Evolutionary conservation across 2,329 filamentous ascomycete species (phyloP).

Genomic region (Alternaria rosae): DNA sequence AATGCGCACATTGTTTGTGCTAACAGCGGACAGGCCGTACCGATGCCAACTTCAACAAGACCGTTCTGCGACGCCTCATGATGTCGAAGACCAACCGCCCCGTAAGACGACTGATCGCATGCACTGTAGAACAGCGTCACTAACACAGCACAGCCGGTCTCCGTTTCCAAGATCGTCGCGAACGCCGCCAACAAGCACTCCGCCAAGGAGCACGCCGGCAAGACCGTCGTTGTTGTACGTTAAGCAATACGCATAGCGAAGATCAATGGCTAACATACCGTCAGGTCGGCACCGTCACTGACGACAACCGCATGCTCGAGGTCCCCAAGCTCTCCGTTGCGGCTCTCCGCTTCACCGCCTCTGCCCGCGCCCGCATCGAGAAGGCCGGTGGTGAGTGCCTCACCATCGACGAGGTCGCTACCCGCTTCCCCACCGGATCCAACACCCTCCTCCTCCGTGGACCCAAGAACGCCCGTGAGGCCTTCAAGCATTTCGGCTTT

Average conservation of each 20-base stretch:
- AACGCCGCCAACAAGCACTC: slow-evolving; percentile 61
- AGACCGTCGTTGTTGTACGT: slow-evolving; percentile 82
- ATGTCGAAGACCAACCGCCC: slow-evolving; percentile 97
- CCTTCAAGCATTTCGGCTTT: slow-evolving; percentile 98
- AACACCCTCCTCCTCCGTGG: slow-evolving; percentile 98
- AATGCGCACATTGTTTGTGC: slow-evolving; percentile 25
- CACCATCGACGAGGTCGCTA: slow-evolving; percentile 96
- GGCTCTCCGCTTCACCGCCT: slow-evolving; percentile 95
- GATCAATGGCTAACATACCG: slow-evolving; percentile 20
- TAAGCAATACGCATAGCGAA: not conserved
- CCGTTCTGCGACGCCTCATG: slow-evolving; percentile 94
- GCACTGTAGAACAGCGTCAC: slow-evolving; percentile 6
- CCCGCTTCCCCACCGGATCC: slow-evolving; percentile 91
- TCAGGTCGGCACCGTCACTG: slow-evolving; percentile 85
- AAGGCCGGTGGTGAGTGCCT: slow-evolving; percentile 94
- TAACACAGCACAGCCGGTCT: slow-evolving; percentile 66
- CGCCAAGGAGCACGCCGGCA: slow-evolving; percentile 67
- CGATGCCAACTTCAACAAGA: slow-evolving; percentile 98
- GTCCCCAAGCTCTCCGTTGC: slow-evolving; percentile 93
- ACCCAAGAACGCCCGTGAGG: slow-evolving; percentile 97
- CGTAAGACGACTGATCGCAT: slow-evolving; percentile 36
- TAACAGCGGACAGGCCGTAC: slow-evolving; percentile 75
- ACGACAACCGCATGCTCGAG: slow-evolving; percentile 86
- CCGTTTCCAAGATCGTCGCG: slow-evolving; percentile 85
- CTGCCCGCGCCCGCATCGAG: slow-evolving; percentile 89